These are phyloP conservation scores for Candida andamanensis DNA, from an alignment of 805 yeast genomes.

Conservation along the genomic window DNA sequence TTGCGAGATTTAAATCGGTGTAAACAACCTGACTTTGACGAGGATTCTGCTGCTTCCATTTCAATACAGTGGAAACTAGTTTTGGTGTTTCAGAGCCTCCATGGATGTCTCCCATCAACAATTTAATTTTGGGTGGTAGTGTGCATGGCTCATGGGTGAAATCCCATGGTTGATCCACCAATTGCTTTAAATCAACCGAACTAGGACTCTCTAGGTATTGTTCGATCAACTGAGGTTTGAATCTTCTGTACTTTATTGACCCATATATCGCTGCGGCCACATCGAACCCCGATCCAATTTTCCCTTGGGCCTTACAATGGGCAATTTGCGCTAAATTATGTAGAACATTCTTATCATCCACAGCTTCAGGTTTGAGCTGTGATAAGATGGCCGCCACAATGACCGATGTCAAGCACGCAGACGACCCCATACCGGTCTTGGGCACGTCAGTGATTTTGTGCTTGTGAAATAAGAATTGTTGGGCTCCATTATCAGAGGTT, in stretches of 20 bases:
- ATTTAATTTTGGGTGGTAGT: conserved; percentile 62
- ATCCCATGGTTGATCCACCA: conserved; percentile 56
- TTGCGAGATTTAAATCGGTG: conserved; percentile 50
- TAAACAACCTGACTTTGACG: conserved; percentile 51
- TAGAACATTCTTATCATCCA: conserved; percentile 23
- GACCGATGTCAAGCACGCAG: conserved; percentile 88
- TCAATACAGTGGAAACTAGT: conserved; percentile 67
- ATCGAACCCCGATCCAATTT: conserved; percentile 96
- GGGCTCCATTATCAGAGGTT: conserved; percentile 29
- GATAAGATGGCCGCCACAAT: conserved; percentile 65
- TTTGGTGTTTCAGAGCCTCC: conserved; percentile 95
- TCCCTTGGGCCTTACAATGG: conserved; percentile 91
- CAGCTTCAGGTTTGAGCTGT: conserved; percentile 25
- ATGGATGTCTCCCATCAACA: conserved; percentile 89
- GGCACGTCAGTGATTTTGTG: conserved; percentile 65
- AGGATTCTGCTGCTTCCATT: conserved; percentile 59
- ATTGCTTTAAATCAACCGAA: conserved; percentile 18
- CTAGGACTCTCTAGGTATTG: conserved; percentile 19
- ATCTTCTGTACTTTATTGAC: conserved; percentile 75
- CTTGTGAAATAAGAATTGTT: conserved; percentile 55
- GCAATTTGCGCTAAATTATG: conserved; percentile 87
- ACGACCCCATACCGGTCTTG: conserved; percentile 93
- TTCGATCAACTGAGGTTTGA: conserved; percentile 51
- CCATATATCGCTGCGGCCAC: conserved; percentile 95
- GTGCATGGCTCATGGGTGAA: conserved; percentile 49